These are phyloP conservation scores for Aspergillus sp. DNA, from an alignment of 2,329 filamentous ascomycete species.

Conservation along the genomic window DNA sequence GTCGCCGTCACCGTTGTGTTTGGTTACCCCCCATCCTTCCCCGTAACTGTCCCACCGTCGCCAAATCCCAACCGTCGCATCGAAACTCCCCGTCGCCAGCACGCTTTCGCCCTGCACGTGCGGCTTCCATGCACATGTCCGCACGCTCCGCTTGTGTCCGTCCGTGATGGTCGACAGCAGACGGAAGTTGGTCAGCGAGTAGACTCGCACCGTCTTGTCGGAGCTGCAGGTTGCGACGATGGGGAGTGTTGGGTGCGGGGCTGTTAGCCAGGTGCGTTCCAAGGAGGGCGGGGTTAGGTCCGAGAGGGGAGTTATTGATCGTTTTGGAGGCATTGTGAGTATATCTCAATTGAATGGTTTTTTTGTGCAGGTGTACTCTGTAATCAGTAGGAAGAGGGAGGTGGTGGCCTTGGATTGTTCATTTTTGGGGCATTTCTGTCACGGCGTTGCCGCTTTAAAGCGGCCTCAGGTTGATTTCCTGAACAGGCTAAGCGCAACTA, in stretches of 20 bases:
- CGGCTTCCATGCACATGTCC: conserved; percentile 82
- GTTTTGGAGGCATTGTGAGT: neutral
- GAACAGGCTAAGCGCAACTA: too few relatives aligned
- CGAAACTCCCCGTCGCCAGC: conserved; percentile 86
- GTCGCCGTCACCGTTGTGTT: conserved; percentile 15
- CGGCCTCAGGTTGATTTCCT: too few relatives aligned
- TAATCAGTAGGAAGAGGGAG: neutral
- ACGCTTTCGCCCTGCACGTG: conserved; percentile 58
- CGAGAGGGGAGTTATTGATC: conserved; percentile 37
- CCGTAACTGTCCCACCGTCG: conserved; percentile 50
- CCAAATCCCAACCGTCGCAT: conserved; percentile 83
- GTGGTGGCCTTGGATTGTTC: neutral
- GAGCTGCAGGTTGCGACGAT: conserved; percentile 82
- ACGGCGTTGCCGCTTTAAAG: too few relatives aligned
- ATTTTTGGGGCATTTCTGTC: too few relatives aligned
- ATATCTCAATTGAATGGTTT: neutral
- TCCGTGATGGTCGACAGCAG: conserved; percentile 72
- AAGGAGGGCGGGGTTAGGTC: conserved; percentile 46
- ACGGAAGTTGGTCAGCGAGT: conserved; percentile 73
- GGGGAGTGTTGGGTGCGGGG: conserved; percentile 78
- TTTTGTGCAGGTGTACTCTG: too few relatives aligned
- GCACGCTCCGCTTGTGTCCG: conserved; percentile 85
- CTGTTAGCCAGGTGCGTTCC: conserved; percentile 72
- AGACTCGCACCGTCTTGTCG: conserved; percentile 78
- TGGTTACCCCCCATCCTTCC: conserved; percentile 13